Evolutionary conservation across 106 monocot genomes (phyloP).

Genomic region (Dendrobium chrysotoxum): DNA sequence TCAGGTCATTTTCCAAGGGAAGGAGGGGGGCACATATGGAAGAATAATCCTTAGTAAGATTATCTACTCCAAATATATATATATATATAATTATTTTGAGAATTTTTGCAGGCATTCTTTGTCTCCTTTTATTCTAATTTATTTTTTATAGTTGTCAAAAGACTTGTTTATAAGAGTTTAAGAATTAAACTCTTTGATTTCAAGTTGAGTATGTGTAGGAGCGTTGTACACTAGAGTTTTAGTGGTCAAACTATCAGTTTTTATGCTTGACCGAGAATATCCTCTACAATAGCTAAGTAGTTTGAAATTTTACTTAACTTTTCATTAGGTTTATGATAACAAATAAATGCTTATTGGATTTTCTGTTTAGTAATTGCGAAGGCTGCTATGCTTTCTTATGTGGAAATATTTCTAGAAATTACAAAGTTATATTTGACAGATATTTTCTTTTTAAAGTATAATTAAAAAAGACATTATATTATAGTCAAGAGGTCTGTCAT

Average conservation of each 20-base stretch:
- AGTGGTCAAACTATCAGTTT: background rate
- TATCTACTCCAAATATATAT: background rate
- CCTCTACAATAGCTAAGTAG: background rate
- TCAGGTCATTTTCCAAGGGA: constrained; percentile 55
- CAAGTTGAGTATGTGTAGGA: background rate
- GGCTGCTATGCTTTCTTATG: too few species aligned
- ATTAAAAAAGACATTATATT: too few species aligned
- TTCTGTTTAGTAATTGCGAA: background rate
- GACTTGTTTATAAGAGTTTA: background rate
- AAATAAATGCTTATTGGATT: background rate
- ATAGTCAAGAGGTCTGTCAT: too few species aligned
- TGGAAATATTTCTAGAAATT: too few species aligned
- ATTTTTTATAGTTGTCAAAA: background rate
- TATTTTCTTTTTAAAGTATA: too few species aligned
- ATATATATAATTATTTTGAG: background rate
- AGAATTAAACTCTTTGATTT: background rate
- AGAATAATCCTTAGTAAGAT: constrained; percentile 50
- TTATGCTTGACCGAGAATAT: background rate
- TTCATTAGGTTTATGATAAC: background rate
- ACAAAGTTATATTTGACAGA: too few species aligned
- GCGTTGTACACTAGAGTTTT: background rate
- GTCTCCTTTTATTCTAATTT: background rate
- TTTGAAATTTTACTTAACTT: background rate
- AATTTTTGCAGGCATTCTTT: background rate
- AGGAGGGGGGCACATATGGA: constrained; percentile 56